A percentile compares a stretch with the other conserved stretches of the same genome.
Evolutionary conservation across 192 early-diverging fungal genomes (phyloP).

Genomic region (Funneliformis geosporum): DNA sequence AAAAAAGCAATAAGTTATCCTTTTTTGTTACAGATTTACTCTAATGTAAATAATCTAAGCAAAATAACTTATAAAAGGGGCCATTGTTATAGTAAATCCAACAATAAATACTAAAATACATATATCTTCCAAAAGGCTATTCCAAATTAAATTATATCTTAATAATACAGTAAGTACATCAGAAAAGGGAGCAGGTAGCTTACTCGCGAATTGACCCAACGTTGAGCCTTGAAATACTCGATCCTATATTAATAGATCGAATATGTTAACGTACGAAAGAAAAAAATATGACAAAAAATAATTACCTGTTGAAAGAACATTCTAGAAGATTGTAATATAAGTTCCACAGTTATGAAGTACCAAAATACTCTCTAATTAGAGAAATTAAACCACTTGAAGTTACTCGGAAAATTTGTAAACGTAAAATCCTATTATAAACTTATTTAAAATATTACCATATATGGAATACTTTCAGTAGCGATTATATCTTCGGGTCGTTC

Average conservation of each 20-base stretch:
- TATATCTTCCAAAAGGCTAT: conserved; percentile 54
- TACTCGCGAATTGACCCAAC: conserved; percentile 44
- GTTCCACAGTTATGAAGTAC: conserved; percentile 57
- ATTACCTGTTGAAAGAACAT: conserved; percentile 50
- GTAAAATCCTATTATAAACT: background rate
- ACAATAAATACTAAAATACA: conserved; percentile 52
- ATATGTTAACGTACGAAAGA: background rate
- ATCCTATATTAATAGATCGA: conserved; percentile 28
- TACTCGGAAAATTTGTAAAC: background rate
- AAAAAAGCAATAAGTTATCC: background rate
- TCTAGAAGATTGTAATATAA: conserved; percentile 50
- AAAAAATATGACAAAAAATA: background rate
- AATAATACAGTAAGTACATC: conserved; percentile 47
- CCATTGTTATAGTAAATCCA: conserved; percentile 31
- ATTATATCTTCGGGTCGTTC: background rate
- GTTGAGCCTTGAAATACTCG: conserved; percentile 40
- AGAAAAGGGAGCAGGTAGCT: conserved; percentile 51
- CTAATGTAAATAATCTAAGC: background rate
- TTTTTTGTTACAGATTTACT: background rate
- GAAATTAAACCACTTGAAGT: background rate
- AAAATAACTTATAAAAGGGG: conserved; percentile 1
- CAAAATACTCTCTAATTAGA: conserved; percentile 52
- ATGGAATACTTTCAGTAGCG: background rate
- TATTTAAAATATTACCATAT: background rate
- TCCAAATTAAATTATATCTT: conserved; percentile 58